Base-by-base conservation (phyloP, 2,329 filamentous ascomycete species). In the Sclerotinia borealis region DNA sequence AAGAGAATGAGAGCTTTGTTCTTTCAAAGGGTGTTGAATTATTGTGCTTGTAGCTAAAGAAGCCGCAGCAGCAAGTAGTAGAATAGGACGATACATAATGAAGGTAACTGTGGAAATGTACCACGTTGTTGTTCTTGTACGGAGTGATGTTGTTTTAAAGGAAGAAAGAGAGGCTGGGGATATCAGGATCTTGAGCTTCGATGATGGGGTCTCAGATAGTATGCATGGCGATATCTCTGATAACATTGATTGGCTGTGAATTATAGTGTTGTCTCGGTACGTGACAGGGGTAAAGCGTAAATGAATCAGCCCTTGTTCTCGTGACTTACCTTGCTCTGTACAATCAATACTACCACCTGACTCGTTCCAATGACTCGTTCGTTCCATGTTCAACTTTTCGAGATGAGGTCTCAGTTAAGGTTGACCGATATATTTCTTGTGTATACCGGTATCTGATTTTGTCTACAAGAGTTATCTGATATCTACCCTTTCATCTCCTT, bases 21-120 rank as follows among this genome's bases (percentile, higher is more conserved):
- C 67, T 15, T 66, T 41, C 25, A 70, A 58, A 52, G 65, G 67
- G 9, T 67, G 62, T 49, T 71, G 70, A 22, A 68, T 64, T 11
- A 58, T 63, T 31, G 65, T 58, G 19, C 64, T 63, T 37, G 63
- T 50, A 34, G 64, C 64, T 2, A 68, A 34, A 17, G 70, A 64
- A 2, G 67, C 65, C 8, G 52, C 54, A 2, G 52, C 52, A 56
- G 48, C 43, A 9, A 63, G 50, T 7, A 63, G 15, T 19, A 55
- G 52, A 41, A 51, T 58, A 13, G 54, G 49, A 39, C 60, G 60
- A 25, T 56, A 49, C 60, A 62, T 62, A n/a, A 39, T 58, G 31
- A 58, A 62, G 17, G 37, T 17, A 27, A 48, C 37, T 43, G 54
- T 36, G 39, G 39, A 49, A 8, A 10, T 45, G 7, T 47, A 25